phyloP scores from a whole-genome alignment of 352 stramenopile genomes.

The Phytophthora cryptogea region DNA sequence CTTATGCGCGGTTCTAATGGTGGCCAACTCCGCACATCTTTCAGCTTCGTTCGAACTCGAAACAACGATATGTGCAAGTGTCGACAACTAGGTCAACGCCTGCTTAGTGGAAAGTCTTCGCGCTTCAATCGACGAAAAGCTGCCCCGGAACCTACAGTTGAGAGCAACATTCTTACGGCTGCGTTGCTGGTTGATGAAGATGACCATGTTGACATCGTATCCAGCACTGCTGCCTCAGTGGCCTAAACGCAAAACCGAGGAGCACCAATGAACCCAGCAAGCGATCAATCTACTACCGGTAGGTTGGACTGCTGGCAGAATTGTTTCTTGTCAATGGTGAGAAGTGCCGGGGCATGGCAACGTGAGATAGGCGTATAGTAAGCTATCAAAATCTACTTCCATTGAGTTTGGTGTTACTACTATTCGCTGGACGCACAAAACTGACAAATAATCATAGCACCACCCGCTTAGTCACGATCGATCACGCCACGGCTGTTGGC shows the following conservation, averaged over 20 bases:
- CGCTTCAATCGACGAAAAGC: slow-evolving; percentile 18
- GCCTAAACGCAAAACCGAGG: slow-evolving; percentile 4
- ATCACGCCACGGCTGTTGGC: slow-evolving; percentile 84
- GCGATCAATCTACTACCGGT: too few species aligned
- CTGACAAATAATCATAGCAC: slow-evolving; percentile 2
- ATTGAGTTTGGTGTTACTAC: slow-evolving; percentile 5
- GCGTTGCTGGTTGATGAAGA: slow-evolving; percentile 27
- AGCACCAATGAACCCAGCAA: too few species aligned
- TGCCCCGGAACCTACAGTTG: slow-evolving; percentile 3
- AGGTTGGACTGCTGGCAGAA: too few species aligned
- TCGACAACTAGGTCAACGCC: slow-evolving; percentile 54
- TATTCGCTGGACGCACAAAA: slow-evolving; percentile 7
- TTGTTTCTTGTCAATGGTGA: too few species aligned
- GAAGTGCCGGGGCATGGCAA: too few species aligned
- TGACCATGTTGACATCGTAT: neutral
- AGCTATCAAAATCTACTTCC: slow-evolving; percentile 8
- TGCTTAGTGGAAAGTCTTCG: slow-evolving; percentile 20
- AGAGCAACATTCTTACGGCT: slow-evolving; percentile 17
- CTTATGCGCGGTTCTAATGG: slow-evolving; percentile 8
- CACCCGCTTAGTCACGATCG: slow-evolving; percentile 68
- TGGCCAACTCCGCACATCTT: slow-evolving; percentile 18
- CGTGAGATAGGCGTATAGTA: neutral
- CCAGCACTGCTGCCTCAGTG: slow-evolving; percentile 18
- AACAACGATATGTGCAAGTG: slow-evolving; percentile 36
- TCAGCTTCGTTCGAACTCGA: slow-evolving; percentile 18